Percentiles rank a stretch among this genome's conserved stretches.
phyloP scores from a whole-genome alignment of 306 rosid genomes.

The Trichosanthes truncata region DNA sequence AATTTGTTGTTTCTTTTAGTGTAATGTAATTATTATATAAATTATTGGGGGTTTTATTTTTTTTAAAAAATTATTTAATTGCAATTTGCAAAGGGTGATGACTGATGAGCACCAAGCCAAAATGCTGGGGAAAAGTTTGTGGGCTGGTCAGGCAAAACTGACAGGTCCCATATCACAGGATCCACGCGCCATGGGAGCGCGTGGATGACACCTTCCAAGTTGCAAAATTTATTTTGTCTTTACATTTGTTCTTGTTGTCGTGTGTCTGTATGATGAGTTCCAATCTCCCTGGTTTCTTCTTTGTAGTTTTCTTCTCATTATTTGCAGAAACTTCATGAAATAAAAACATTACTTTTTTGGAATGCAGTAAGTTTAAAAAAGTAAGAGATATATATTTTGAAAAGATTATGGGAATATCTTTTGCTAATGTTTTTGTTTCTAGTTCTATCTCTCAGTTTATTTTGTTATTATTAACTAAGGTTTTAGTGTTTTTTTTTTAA shows the following conservation, averaged over 20 bases:
- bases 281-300: background rate
- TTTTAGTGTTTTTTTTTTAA: no score
- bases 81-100: background rate
- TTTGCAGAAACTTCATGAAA: background rate
- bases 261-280: background rate
- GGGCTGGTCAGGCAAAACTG: background rate
- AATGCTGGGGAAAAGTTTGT: slow-evolving; percentile 7
- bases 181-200: background rate
- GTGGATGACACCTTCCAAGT: background rate
- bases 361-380: background rate
- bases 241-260: background rate
- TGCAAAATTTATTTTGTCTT: background rate
- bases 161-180: background rate
- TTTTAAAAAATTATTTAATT: background rate
- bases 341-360: background rate
- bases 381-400: background rate
- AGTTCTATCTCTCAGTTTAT: no score
- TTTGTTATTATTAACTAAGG: no score
- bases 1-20: background rate
- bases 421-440: no score
- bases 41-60: background rate
- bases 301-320: background rate
- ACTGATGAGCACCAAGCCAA: background rate
- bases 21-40: background rate
- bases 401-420: no score